Evolutionary conservation across 805 yeast genomes (phyloP).

Genomic region (Yamadazyma sp.): DNA sequence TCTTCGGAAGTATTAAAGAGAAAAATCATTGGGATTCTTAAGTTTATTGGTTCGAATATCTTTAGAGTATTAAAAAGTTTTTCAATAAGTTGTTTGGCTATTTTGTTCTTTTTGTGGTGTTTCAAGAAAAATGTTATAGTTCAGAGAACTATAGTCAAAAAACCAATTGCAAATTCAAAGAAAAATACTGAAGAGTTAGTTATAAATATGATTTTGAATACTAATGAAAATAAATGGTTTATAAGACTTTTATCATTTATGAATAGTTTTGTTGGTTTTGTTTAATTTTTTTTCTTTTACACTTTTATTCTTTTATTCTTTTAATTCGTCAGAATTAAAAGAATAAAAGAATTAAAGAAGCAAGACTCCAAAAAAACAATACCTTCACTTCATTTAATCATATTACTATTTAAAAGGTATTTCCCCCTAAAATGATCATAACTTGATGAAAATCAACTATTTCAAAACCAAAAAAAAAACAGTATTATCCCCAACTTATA

Average conservation of each 20-base stretch:
- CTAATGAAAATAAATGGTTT: slow-evolving; percentile 44
- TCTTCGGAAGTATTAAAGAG: slow-evolving; percentile 19
- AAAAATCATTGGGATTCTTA: slow-evolving; percentile 20
- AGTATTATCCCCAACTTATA: too few species aligned
- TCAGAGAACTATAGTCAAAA: slow-evolving; percentile 35
- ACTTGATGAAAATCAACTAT: too few species aligned
- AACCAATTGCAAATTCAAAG: slow-evolving; percentile 17
- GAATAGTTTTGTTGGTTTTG: slow-evolving; percentile 43
- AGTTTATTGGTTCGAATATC: slow-evolving; percentile 25
- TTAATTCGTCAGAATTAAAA: too few species aligned
- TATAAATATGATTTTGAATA: slow-evolving; percentile 40
- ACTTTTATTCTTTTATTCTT: not conserved
- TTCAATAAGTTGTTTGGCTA: slow-evolving; percentile 32
- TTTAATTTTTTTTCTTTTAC: slow-evolving; percentile 9
- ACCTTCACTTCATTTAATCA: too few species aligned
- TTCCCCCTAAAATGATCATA: too few species aligned
- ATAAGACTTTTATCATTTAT: slow-evolving; percentile 33
- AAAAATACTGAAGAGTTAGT: slow-evolving; percentile 37
- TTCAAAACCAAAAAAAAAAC: too few species aligned
- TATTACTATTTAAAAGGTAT: too few species aligned
- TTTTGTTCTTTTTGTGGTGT: slow-evolving; percentile 41
- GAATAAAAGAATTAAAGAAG: too few species aligned
- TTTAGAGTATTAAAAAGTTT: slow-evolving; percentile 31
- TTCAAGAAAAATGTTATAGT: slow-evolving; percentile 39
- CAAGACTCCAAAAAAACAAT: too few species aligned